Evolutionary conservation across 2,329 filamentous ascomycete species (phyloP), one percentile per base, ranked within the genome.

Genomic region (Neocucurbitaria cava): DNA sequence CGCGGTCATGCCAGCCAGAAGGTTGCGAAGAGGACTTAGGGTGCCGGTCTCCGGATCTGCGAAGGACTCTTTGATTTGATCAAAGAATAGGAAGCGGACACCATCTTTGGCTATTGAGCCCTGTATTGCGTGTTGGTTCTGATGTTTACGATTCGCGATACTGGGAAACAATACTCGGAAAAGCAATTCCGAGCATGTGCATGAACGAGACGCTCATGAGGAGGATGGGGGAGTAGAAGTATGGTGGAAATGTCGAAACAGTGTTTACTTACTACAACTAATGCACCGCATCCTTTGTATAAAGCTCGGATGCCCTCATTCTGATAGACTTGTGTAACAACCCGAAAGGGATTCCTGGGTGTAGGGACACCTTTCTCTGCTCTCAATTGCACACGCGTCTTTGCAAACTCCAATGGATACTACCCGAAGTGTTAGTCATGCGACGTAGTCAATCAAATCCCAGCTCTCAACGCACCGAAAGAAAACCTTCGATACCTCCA

Each of bases 321-420:
- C 18, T 76, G 76, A 45, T 84, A 81, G 7, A 87, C 83, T 23
- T 83, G 76, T 4, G 73, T 74, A 28, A 89, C 83, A 5, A 89
- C 80, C 0, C 75, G 63, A 62, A 87, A 84, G 0, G 86, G 86
- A 49, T 89, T 89, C 36, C 77, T 76, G 0, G 83, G 80, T 8
- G 79, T 76, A 11, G 77, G 74, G 33, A 74, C 67, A 15, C 78
- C 74, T 55, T 75, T 76, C 51, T 80, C 74, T 36, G 75, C 71
- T 26, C 77, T 77, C n/a, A 87, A 76, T 59, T 89, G 85, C 3
- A 85, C 81, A 49, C 85, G 78, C 0, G 87, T 89, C 72, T 89
- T 89, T 49, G 86, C 85, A 62, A 88, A 89, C 66, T 89, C 87
- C 62, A 89, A 84, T 0, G 87, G 87, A 69, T 88, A 88, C 71